Evolutionary conservation across 805 yeast species (phyloP), one percentile per base, ranked within the genome.

Genomic region (Ogataea zsoltii): DNA sequence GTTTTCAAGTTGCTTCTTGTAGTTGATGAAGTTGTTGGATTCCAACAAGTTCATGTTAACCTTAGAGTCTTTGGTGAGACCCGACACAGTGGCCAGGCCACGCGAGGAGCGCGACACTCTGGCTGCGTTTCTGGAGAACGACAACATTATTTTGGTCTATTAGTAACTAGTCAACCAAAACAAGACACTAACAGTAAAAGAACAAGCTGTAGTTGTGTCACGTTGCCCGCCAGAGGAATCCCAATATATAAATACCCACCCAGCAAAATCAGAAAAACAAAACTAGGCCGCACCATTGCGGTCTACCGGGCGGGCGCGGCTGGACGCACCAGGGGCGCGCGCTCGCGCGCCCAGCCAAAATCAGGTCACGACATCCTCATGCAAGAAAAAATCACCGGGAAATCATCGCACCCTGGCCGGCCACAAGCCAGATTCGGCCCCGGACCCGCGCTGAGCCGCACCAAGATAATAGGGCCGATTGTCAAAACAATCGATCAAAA

Each of bases 1-100:
- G 66, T 87, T 89, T 74, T 90, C 96, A 59, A 88, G 71, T 65
- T 91, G 88, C 69, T 88, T 79, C 77, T 90, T 90, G 82, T 92
- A 92, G 70, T 89, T 85, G 69, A 92, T 87, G 79, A 81, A 91
- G 44, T 92, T 87, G 70, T 80, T 82, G 64, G 80, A 76, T 75
- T 87, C 96, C 69, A 86, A 75, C 72, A 84, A 55, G 62, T 66
- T 68, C 68, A 62, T 62, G 63, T 72, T 70, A 48, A 77, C 82
- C 60, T 75, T 71, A 36, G 81, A 76, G 64, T 77, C 82, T 61
- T 68, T 74, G 58, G 79, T 77, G 44, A 77, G 63, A 48, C 63
- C 62, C 17, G 72, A 64, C 45, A 77, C 78, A 53, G 82, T 76
- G 57, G 81, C 82, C 62, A 75, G 63, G 46, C 76, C 74, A 68